Base-by-base conservation (phyloP, 139 green algal genomes). In the Closterium sp. region DNA sequence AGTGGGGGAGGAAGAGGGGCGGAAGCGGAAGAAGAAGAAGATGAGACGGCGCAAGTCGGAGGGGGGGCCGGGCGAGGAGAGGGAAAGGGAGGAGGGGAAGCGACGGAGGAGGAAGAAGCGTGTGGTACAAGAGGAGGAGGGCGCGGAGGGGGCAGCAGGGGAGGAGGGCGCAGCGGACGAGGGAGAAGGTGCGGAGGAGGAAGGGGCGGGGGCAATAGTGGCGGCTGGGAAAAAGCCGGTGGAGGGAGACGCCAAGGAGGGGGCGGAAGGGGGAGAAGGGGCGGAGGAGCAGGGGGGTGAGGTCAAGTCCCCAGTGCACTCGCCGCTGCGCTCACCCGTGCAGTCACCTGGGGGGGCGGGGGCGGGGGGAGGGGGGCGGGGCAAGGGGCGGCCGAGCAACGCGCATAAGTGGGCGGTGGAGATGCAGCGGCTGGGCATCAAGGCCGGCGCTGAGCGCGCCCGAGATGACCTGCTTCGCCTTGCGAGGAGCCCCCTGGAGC, bases 11-110 rank as follows among this genome's bases (percentile, higher is more conserved):
- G 28, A 87, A 5, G 85, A 87, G 85, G 28, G 85, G 32, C 28
- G 9, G 85, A 87, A 29, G 85, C 85, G 85, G 85, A 87, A 27
- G 85, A 87, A 24, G 85, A 87, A 87, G 85, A 87, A 31, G 85
- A 29, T 30, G 85, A 87, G 85, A 17, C 9, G 28, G 85, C 28
- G 85, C n/a, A 87, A 31, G 85, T 87, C 28, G 21, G 85, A 87
- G 85, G 85, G 28, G 85, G 85, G 28, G 9, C 13, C n/a, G 32
- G n/a, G 28, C 28, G 85, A 87, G 85, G 85, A 87, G 28, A 31
- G 85, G 85, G 85, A 87, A 27, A 27, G 28, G 21, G 85, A 87
- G 28, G 85, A 87, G 85, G 28, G 85, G 85, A 22, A 24, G 10
- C 10, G 85, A 27, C 28, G 28, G 85, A 87, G 85, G 85, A 87